phyloP scores from a whole-genome alignment of 495 filamentous ascomycete genomes.

The Penicillium nucicola region DNA sequence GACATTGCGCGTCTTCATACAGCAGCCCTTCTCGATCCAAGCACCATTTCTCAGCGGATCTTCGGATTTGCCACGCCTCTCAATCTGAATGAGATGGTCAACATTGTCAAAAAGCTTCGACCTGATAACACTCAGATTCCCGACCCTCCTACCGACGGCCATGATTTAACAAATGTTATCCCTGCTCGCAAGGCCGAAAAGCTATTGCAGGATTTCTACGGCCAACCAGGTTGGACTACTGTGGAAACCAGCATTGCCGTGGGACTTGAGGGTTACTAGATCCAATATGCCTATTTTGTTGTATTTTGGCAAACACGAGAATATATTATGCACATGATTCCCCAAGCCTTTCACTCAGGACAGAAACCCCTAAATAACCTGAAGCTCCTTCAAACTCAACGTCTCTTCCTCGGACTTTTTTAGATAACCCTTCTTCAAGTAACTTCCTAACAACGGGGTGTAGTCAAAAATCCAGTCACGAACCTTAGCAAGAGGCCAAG shows the following conservation, averaged over 20 bases:
- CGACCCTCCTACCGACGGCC: slow-evolving; percentile 4
- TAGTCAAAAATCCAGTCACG: slow-evolving; percentile 19
- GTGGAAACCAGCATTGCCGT: background rate
- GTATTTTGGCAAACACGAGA: no score
- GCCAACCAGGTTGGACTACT: background rate
- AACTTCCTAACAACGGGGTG: slow-evolving; percentile 11
- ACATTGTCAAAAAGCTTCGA: slow-evolving; percentile 14
- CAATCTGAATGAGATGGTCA: slow-evolving; percentile 16
- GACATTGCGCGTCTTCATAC: slow-evolving; percentile 49
- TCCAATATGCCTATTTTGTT: background rate
- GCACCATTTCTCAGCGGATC: slow-evolving; percentile 41
- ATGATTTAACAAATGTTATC: slow-evolving; percentile 10
- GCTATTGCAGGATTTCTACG: slow-evolving; percentile 13
- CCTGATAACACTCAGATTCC: slow-evolving; percentile 18
- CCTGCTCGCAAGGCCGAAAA: slow-evolving; percentile 6
- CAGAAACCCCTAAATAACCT: background rate
- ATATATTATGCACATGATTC: no score
- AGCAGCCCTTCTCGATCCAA: slow-evolving; percentile 40
- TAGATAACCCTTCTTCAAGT: slow-evolving; percentile 10
- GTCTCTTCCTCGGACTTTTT: slow-evolving; percentile 15
- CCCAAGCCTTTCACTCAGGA: no score
- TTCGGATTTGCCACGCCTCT: slow-evolving; percentile 25
- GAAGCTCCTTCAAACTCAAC: slow-evolving; percentile 15
- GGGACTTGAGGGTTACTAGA: background rate
- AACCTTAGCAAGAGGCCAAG: slow-evolving; percentile 13